A percentile compares a stretch with the other conserved stretches of the same genome.
Evolutionary conservation across 2,329 filamentous ascomycete species (phyloP).

Genomic region (Fusarium papillatum): DNA sequence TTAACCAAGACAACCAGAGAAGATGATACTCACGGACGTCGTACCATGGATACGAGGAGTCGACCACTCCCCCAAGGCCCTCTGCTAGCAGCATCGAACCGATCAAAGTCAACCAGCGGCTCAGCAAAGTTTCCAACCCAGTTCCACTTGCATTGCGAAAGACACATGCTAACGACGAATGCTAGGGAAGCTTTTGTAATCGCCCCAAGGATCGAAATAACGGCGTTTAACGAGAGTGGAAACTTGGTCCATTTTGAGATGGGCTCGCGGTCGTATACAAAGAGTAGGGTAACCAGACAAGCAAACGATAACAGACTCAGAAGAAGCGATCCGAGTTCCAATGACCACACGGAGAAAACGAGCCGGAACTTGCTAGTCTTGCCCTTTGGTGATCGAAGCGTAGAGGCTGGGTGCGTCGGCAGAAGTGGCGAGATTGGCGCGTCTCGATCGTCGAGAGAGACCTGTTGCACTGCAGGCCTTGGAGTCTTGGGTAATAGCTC

Average conservation of each 20-base stretch:
- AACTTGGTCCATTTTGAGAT: conserved; percentile 22
- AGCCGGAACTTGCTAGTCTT: neutral
- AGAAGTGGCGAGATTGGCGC: neutral
- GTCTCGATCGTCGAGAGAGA: neutral
- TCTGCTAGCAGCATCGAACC: conserved; percentile 30
- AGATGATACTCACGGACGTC: conserved; percentile 15
- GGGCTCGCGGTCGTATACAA: neutral
- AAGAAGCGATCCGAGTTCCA: neutral
- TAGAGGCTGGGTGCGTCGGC: neutral
- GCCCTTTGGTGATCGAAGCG: neutral
- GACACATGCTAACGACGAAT: conserved; percentile 17
- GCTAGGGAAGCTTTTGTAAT: conserved; percentile 6
- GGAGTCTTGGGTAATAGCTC: neutral
- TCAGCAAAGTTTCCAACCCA: conserved; percentile 7
- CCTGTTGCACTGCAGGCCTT: neutral
- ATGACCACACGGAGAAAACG: neutral
- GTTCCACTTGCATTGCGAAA: conserved; percentile 34
- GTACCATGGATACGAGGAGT: conserved; percentile 4
- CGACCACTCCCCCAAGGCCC: conserved; percentile 22
- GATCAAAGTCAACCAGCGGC: conserved; percentile 30
- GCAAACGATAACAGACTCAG: conserved; percentile 1
- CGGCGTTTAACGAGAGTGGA: conserved; percentile 17
- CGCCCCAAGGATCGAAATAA: conserved; percentile 22
- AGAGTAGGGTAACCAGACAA: neutral
- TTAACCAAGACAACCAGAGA: neutral